Conservation (phyloP, 306 rosid species). For the Canavalia gladiata region DNA sequence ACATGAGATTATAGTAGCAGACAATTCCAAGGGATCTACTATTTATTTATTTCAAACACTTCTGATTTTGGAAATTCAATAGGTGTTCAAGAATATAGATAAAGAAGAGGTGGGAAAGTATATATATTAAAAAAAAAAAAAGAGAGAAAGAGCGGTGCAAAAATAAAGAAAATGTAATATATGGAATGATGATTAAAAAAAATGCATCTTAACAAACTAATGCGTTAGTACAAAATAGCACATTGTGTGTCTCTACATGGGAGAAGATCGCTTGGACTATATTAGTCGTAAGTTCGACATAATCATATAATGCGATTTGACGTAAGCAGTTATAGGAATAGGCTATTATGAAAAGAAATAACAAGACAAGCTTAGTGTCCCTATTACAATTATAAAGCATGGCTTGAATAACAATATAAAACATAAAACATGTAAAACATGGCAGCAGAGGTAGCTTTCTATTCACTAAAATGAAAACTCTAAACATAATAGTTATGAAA, state of each 20-base stretch:
- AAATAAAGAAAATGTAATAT: not conserved
- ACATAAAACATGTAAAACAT: not conserved
- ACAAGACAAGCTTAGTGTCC: not conserved
- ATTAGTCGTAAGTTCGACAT: not conserved
- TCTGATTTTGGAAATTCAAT: slow-evolving; percentile 14
- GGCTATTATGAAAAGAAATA: not conserved
- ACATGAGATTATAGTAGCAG: not conserved
- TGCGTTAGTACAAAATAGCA: not conserved
- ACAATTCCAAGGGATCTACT: slow-evolving; percentile 1
- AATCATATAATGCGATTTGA: not conserved
- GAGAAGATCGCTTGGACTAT: not conserved
- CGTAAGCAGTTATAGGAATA: not conserved
- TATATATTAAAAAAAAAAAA: not conserved
- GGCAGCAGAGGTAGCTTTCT: slow-evolving; percentile 21
- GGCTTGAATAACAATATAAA: not conserved
- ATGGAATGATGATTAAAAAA: not conserved
- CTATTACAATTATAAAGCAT: not conserved
- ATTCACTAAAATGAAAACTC: slow-evolving; percentile 18
- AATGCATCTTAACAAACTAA: not conserved
- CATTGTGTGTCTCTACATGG: not conserved
- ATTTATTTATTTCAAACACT: not conserved
- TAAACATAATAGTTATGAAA: not conserved
- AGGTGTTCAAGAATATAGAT: not conserved
- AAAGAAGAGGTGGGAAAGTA: not conserved
- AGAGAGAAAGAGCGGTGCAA: not conserved